A percentile compares a stretch with the other conserved stretches of the same genome.
Evolutionary conservation across 2,329 filamentous ascomycete genomes (phyloP).

Genomic region (Remersonia thermophila): DNA sequence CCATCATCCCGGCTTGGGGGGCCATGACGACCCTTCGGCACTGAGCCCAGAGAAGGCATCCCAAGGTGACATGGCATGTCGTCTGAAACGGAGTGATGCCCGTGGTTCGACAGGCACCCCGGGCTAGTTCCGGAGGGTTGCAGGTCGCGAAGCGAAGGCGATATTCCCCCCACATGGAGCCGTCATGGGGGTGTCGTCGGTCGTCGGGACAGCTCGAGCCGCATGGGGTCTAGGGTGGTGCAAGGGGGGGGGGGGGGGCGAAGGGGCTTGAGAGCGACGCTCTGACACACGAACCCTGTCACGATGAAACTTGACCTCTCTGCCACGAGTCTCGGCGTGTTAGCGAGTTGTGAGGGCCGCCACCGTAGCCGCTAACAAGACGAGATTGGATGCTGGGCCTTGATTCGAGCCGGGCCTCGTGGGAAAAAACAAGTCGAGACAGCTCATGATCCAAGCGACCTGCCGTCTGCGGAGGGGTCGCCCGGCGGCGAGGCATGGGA

Average conservation of each 20-base stretch:
- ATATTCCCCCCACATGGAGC: too few species aligned
- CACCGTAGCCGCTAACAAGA: conserved; percentile 3
- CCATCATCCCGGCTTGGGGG: conserved; percentile 1
- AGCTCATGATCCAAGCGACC: too few species aligned
- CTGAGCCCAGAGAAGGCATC: neutral
- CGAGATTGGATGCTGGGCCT: neutral
- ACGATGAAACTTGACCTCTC: conserved; percentile 11
- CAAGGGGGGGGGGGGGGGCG: conserved; percentile 1
- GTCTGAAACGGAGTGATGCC: too few species aligned
- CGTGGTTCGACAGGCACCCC: too few species aligned
- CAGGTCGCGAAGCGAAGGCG: too few species aligned
- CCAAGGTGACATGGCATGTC: too few species aligned
- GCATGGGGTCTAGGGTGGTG: conserved; percentile 5
- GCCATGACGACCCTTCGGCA: conserved; percentile 2
- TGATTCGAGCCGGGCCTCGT: too few species aligned
- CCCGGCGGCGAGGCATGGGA: too few species aligned
- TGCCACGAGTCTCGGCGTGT: neutral
- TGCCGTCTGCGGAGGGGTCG: too few species aligned
- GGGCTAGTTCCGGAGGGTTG: too few species aligned
- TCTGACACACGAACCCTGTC: conserved; percentile 11
- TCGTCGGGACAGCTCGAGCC: conserved; percentile 4
- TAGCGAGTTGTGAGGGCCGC: conserved; percentile 1
- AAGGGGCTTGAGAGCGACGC: conserved; percentile 5
- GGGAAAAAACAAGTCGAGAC: too few species aligned
- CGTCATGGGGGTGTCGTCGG: too few species aligned